phyloP scores from a whole-genome alignment of 305 asterid genomes.

The Fraxinus velutina region DNA sequence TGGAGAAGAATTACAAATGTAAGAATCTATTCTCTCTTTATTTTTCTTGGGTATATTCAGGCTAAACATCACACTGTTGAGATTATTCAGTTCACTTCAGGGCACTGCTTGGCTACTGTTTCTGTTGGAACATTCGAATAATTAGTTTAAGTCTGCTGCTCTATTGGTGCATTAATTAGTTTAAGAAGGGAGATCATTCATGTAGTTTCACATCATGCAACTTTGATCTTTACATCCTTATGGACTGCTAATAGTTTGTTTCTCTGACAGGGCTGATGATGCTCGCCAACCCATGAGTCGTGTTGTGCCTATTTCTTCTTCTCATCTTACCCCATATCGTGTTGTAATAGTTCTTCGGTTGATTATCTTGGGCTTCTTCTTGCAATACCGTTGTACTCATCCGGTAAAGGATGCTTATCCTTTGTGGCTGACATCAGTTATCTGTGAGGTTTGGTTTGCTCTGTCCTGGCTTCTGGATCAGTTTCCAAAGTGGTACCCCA shows the following conservation, averaged over 20 bases:
- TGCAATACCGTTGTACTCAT: conserved; percentile 47
- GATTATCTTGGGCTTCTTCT: conserved; percentile 10
- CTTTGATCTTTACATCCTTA: background rate
- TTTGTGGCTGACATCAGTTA: conserved; percentile 59
- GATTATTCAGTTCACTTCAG: background rate
- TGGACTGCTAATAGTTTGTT: conserved; percentile 24
- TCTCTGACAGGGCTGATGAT: conserved; percentile 46
- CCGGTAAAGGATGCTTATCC: conserved; percentile 53
- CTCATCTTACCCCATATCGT: conserved; percentile 40
- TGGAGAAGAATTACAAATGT: conserved; percentile 88
- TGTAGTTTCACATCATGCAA: background rate
- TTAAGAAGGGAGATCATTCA: background rate
- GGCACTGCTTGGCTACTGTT: background rate
- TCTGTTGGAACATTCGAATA: background rate
- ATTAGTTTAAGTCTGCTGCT: background rate
- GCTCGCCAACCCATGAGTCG: conserved; percentile 51
- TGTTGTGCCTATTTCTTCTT: conserved; percentile 39
- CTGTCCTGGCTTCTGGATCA: conserved; percentile 65
- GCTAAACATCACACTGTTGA: background rate
- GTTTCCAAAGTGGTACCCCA: conserved; percentile 52
- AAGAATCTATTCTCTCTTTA: conserved; percentile 26
- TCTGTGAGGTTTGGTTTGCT: conserved; percentile 67
- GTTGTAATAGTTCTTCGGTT: background rate
- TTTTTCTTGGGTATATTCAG: background rate
- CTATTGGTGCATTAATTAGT: background rate